Base-by-base conservation (phyloP, 306 rosid genomes). In the Coriaria nepalensis region DNA sequence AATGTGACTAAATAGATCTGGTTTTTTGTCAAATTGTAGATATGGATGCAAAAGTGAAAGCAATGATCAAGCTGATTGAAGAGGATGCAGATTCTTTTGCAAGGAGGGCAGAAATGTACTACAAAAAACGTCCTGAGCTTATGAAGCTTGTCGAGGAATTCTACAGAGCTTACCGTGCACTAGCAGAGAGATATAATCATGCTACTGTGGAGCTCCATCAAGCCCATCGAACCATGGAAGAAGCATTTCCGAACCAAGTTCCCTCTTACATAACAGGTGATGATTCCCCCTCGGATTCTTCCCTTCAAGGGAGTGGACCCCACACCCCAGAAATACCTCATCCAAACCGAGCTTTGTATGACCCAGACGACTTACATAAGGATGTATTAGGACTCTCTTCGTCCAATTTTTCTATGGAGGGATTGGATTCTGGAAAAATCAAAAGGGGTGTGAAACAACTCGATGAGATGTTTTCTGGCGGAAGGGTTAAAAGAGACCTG, bases 1-100 rank as follows among this genome's bases (percentile, higher is more conserved):
- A 6, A 45, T 45, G 13, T 38, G 20, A 14, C 46, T 33, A 46
- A 12, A 4, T 4, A 2, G 55, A 61, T 44, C 13, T 55, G 50
- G 13, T 50, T 54, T 34, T 50, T 47, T 45, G 43, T 67, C 55
- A 35, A 20, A 20, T 20, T 59, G 56, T 80, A 92, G 99, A 86
- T 56, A 92, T 92, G 93, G 99, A 92, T 72, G 73, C 79, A 63
- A 92, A 92, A 75, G 99, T 92, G 37, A 92, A 92, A 68, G 71
- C 94, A 47, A 92, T 92, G 99, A 86, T 92, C 68, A 92, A 86
- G 76, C 99, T 86, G 59, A 92, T 92, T 46, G 99, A 92, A 78
- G 99, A 92, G 72, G 99, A 92, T 76, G 99, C 96, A 11, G 99
- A 92, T 68, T 92, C 99, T 20, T 92, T 92, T 72, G 96, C 99